A percentile compares a stretch with the other conserved stretches of the same genome.
These are phyloP conservation scores for Helotiales sp. DNA, from an alignment of 2,329 filamentous ascomycete genomes.

Conservation along the genomic window DNA sequence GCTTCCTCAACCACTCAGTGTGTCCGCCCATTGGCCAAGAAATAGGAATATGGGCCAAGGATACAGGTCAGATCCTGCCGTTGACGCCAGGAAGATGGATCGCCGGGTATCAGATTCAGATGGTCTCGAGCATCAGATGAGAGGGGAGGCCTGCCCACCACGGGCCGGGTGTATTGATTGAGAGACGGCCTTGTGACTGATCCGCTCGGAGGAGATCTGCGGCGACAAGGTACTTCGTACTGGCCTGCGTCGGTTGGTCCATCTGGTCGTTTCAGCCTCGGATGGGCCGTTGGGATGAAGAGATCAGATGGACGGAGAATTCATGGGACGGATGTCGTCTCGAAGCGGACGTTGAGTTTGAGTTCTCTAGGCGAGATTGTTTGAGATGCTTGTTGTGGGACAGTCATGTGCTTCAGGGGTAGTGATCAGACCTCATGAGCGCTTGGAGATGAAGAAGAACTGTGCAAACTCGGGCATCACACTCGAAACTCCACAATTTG, in stretches of 20 bases:
- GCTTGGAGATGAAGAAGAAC: slow-evolving; percentile 1
- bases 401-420: slow-evolving; percentile 27
- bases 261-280: background rate
- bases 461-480: slow-evolving; percentile 1
- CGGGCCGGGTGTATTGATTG: slow-evolving; percentile 13
- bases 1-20: slow-evolving; percentile 14
- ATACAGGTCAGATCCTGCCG: slow-evolving; percentile 6
- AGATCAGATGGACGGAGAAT: slow-evolving; percentile 24
- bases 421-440: slow-evolving; percentile 3
- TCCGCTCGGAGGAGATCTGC: slow-evolving; percentile 14
- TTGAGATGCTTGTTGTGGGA: slow-evolving; percentile 24
- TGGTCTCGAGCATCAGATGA: slow-evolving; percentile 24
- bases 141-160: slow-evolving; percentile 2
- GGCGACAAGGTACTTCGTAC: background rate
- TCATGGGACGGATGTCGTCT: slow-evolving; percentile 28
- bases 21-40: slow-evolving; percentile 17
- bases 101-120: slow-evolving; percentile 28
- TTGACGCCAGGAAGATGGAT: slow-evolving; percentile 10
- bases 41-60: background rate
- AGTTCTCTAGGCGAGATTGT: slow-evolving; percentile 29
- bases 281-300: background rate
- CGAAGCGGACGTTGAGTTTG: slow-evolving; percentile 22
- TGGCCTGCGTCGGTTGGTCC: slow-evolving; percentile 16
- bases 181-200: slow-evolving; percentile 27
- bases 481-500: slow-evolving; percentile 14